phyloP scores from a whole-genome alignment of 805 yeast species.

The Schwanniomyces pseudopolymorphus region DNA sequence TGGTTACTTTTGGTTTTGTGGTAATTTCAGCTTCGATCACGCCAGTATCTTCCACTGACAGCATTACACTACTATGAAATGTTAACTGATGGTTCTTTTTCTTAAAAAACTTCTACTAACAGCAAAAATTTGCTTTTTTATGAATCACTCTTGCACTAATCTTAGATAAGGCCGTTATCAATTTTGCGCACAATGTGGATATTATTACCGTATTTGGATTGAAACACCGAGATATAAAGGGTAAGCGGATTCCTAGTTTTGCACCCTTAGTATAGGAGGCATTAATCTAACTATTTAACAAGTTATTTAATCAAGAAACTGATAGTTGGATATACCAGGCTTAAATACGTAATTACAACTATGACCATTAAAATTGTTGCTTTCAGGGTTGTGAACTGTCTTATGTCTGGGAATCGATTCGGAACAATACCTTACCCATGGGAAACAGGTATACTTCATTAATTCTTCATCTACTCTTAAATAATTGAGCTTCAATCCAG shows the following conservation, averaged over 20 bases:
- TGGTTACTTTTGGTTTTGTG: conserved; percentile 15
- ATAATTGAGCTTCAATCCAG: conserved; percentile 67
- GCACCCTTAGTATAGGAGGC: neutral
- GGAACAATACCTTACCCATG: conserved; percentile 70
- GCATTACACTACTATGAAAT: neutral
- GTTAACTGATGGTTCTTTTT: neutral
- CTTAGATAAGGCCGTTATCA: neutral
- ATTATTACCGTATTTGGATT: neutral
- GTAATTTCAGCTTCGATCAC: neutral
- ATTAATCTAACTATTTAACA: neutral
- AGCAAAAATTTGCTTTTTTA: neutral
- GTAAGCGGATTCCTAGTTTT: neutral
- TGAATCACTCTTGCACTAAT: neutral
- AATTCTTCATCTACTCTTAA: conserved; percentile 64
- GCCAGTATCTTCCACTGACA: neutral
- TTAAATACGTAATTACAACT: conserved; percentile 15
- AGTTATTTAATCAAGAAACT: conserved; percentile 1
- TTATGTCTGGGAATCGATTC: conserved; percentile 5
- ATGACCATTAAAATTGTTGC: neutral
- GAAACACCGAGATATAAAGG: neutral
- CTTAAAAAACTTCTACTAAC: neutral
- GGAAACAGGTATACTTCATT: conserved; percentile 65
- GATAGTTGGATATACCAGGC: conserved; percentile 15
- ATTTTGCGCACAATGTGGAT: neutral
- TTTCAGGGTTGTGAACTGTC: neutral